phyloP scores from a whole-genome alignment of 108 stramenopile species.

The Schizochytrium sp. region DNA sequence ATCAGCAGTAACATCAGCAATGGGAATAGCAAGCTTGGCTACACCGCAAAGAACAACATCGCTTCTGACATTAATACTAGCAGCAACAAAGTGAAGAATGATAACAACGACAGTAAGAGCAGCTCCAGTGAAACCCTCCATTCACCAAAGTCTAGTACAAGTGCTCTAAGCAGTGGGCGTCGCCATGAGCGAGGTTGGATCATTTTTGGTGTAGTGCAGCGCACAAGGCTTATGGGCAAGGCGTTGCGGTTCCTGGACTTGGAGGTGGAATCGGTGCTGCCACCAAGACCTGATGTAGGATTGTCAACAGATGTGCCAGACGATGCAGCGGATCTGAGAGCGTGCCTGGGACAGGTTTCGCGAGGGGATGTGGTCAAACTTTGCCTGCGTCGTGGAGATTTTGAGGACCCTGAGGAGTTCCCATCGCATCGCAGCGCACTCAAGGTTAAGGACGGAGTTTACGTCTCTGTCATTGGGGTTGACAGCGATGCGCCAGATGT shows the following conservation, averaged over 20 bases:
- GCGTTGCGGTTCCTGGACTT: neutral
- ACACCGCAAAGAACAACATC: too few relatives aligned
- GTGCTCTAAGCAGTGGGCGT: neutral
- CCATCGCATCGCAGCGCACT: slow-evolving; percentile 8
- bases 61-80: too few relatives aligned
- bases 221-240: neutral
- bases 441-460: neutral
- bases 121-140: too few relatives aligned
- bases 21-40: too few relatives aligned
- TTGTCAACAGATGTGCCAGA: neutral
- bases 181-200: neutral
- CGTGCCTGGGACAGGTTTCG: neutral
- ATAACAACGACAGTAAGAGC: too few relatives aligned
- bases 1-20: too few relatives aligned
- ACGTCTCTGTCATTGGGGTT: neutral
- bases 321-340: slow-evolving; percentile 1
- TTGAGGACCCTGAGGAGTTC: slow-evolving; percentile 34
- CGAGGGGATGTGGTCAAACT: slow-evolving; percentile 28
- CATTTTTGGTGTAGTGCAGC: neutral
- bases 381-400: neutral
- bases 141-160: too few relatives aligned
- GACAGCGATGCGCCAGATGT: neutral
- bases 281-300: neutral
- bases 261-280: neutral
- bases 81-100: too few relatives aligned